Conservation (phyloP, 805 yeast species). For the Diddensiella caesifluorescens region DNA sequence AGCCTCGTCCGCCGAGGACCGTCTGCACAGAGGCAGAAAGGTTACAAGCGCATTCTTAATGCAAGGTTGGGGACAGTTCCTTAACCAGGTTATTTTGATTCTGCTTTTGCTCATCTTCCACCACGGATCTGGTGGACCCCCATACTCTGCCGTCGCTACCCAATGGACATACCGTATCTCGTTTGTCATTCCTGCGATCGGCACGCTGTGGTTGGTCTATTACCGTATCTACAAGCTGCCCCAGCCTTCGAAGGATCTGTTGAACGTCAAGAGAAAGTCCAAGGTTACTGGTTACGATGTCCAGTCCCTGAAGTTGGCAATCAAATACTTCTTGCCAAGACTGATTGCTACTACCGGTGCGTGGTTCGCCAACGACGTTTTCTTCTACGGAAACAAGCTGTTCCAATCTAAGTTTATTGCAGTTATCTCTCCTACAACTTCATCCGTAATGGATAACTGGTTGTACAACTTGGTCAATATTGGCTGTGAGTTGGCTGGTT, state of each 20-base stretch:
- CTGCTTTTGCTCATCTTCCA: constrained; percentile 75
- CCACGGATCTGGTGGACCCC: constrained; percentile 92
- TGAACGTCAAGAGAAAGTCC: constrained; percentile 28
- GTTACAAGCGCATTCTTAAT: constrained; percentile 60
- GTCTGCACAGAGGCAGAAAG: constrained; percentile 37
- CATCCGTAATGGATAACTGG: constrained; percentile 47
- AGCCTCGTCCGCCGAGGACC: constrained; percentile 30
- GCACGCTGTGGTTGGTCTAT: constrained; percentile 36
- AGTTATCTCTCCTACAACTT: constrained; percentile 29
- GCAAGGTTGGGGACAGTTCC: constrained; percentile 95
- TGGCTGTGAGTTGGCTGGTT: constrained; percentile 60
- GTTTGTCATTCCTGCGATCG: constrained; percentile 36
- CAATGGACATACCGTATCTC: constrained; percentile 37
- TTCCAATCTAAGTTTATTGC: constrained; percentile 38
- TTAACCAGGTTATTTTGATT: constrained; percentile 87
- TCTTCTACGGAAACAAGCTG: constrained; percentile 60
- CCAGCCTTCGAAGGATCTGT: constrained; percentile 28
- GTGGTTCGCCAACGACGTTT: constrained; percentile 63
- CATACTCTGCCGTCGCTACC: constrained; percentile 36
- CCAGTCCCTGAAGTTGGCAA: constrained; percentile 27
- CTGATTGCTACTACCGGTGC: constrained; percentile 50
- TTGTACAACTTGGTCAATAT: constrained; percentile 48
- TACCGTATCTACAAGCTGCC: constrained; percentile 36
- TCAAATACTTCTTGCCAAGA: constrained; percentile 41
- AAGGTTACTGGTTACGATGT: constrained; percentile 36